A percentile compares a stretch with the other conserved stretches of the same genome.
Evolutionary conservation across 495 filamentous ascomycete species (phyloP).

Genomic region (Penicillium malachiteum): DNA sequence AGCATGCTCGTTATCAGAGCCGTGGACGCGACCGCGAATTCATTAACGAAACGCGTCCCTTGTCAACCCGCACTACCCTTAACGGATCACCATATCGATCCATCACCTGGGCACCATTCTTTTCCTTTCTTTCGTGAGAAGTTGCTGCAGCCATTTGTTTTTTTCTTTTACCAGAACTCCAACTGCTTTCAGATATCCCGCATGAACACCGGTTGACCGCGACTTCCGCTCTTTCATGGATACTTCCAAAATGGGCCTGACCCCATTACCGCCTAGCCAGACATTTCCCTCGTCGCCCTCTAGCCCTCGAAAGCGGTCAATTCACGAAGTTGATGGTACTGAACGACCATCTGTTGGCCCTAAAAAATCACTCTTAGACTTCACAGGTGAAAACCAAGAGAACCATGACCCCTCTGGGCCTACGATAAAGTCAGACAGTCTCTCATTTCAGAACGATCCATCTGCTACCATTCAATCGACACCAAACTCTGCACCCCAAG

Average conservation of each 20-base stretch:
- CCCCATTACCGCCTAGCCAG: slow-evolving; percentile 15
- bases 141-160: no score
- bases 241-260: slow-evolving; percentile 12
- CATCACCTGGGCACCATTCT: not conserved
- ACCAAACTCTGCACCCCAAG: not conserved
- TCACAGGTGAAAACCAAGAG: slow-evolving; percentile 27
- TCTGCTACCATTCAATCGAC: not conserved
- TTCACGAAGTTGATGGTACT: slow-evolving; percentile 31
- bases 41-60: slow-evolving; percentile 23
- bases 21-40: slow-evolving; percentile 25
- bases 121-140: not conserved
- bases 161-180: no score
- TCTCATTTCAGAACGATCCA: not conserved
- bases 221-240: slow-evolving; percentile 4
- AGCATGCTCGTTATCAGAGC: slow-evolving; percentile 22
- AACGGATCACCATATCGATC: slow-evolving; percentile 1
- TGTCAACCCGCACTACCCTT: slow-evolving; percentile 8
- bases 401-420: slow-evolving; percentile 19
- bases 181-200: no score
- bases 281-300: slow-evolving; percentile 20
- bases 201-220: not conserved
- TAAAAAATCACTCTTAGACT: slow-evolving; percentile 14
- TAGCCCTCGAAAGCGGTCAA: slow-evolving; percentile 28
- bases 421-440: no score
- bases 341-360: slow-evolving; percentile 13